A percentile compares a stretch with the other conserved stretches of the same genome.
Evolutionary conservation across 2,329 filamentous ascomycete genomes (phyloP).

Genomic region (Trichophyton equinum): DNA sequence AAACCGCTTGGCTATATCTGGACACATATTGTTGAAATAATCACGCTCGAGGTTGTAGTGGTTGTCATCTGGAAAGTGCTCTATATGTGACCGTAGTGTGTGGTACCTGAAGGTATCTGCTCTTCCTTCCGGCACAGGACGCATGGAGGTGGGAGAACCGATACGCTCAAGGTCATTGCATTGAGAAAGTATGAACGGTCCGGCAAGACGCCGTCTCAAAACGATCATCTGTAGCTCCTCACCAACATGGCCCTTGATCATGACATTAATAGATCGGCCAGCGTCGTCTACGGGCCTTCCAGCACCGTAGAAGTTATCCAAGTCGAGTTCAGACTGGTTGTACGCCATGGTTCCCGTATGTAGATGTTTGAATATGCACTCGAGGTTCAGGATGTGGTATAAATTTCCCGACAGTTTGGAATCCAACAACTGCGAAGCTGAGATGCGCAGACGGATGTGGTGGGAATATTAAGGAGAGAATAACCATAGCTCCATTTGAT

Average conservation of each 20-base stretch:
- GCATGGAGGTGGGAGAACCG: not conserved
- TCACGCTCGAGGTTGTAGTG: not conserved
- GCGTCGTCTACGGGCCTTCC: not conserved
- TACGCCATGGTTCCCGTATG: not conserved
- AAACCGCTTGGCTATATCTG: slow-evolving; percentile 6
- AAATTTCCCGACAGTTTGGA: not conserved
- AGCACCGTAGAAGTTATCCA: not conserved
- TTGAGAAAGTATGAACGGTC: not conserved
- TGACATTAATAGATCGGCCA: not conserved
- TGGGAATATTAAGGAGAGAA: too few species aligned
- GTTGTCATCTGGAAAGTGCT: not conserved
- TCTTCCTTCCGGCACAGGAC: not conserved
- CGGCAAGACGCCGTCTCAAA: not conserved
- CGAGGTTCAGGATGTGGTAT: not conserved
- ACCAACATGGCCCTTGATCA: not conserved
- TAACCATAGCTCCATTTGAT: too few species aligned
- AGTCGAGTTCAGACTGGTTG: not conserved
- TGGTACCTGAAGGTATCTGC: not conserved
- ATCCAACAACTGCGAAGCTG: too few species aligned
- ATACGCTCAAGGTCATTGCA: not conserved
- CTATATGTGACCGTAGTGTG: not conserved
- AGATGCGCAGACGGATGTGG: too few species aligned
- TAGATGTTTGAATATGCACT: not conserved
- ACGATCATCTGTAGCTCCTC: not conserved
- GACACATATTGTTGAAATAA: slow-evolving; percentile 2